Evolutionary conservation across 306 rosid species (phyloP), one percentile per base, ranked within the genome.

Genomic region (Vicia faba): DNA sequence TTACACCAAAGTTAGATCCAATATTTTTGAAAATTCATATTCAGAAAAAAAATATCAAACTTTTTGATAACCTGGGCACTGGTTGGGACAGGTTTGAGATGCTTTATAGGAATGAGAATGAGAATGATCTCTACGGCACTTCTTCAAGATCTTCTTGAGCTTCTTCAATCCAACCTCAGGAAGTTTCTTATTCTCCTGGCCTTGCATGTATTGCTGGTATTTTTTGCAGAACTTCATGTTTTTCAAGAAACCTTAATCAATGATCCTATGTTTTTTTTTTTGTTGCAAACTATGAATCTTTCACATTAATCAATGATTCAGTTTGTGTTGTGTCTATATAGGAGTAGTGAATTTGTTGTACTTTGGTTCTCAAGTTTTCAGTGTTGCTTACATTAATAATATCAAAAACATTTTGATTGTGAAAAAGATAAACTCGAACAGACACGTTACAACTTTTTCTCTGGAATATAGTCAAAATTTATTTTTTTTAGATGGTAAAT

Each of bases 161-260:
- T 86, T 88, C 83, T 93, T 93, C 78, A 93, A 84, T 11, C 91
- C 95, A 71, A 93, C 85, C 40, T 41, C 96, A 5, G 96, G 98
- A 11, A 88, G 85, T 43, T 88, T 84, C 61, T 78, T 80, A 74
- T 80, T 78, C 83, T 83, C 77, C 61, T 93, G 96, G 51, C 82
- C 84, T 74, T 85, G 88, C 91, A 90, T 82, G 88, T 84, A 93
- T 63, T 88, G 81, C 59, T 83, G 89, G 73, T 93, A 93, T 75
- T 66, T 86, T 85, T 93, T 93, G 83, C 98, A 90, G 82, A 93
- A 93, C 79, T 93, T 93, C 98, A 93, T 93, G 39, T 77, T 82
- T 68, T 66, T 14, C 41, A 33, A 61, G 33, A 26, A 74, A 55
- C 64, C 54, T 40, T 41, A 50, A 36, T 35, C 10, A 50, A 4